These are phyloP conservation scores for Penicillium soppii DNA, from an alignment of 495 filamentous ascomycete species.

Conservation along the genomic window DNA sequence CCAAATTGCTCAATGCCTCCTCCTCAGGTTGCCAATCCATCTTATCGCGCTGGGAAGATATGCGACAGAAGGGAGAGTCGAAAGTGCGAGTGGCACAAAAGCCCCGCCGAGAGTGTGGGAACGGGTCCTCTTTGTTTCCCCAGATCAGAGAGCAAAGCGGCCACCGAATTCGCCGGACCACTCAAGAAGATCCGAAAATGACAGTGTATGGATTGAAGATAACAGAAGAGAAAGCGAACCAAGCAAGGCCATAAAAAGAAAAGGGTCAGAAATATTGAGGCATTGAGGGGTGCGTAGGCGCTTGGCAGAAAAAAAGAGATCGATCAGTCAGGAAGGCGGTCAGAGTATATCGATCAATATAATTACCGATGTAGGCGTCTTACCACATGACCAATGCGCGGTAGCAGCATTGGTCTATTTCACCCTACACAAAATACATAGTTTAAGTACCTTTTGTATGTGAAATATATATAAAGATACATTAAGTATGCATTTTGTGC, in stretches of 20 bases:
- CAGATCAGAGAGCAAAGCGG: slow-evolving; percentile 15
- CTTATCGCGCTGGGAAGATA: slow-evolving; percentile 19
- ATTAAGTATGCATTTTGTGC: no score
- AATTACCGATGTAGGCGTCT: no score
- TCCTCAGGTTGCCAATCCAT: slow-evolving; percentile 95
- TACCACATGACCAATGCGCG: no score
- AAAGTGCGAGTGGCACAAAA: slow-evolving; percentile 32
- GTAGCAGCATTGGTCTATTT: no score
- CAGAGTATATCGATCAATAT: background rate
- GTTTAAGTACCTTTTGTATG: background rate
- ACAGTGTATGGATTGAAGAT: background rate
- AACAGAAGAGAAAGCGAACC: background rate
- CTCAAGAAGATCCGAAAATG: background rate
- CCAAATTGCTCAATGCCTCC: slow-evolving; percentile 83
- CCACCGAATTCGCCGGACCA: slow-evolving; percentile 1
- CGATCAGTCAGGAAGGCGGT: background rate
- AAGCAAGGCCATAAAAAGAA: background rate
- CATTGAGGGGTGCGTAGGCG: slow-evolving; percentile 5
- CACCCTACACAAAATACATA: no score
- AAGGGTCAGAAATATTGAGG: background rate
- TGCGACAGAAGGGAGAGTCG: slow-evolving; percentile 18
- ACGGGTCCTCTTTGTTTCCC: slow-evolving; percentile 24
- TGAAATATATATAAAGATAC: background rate
- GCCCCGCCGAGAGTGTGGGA: slow-evolving; percentile 35
- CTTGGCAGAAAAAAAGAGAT: slow-evolving; percentile 8